These are phyloP conservation scores for Niebla homalea DNA, from an alignment of 495 filamentous ascomycete genomes.

Conservation along the genomic window DNA sequence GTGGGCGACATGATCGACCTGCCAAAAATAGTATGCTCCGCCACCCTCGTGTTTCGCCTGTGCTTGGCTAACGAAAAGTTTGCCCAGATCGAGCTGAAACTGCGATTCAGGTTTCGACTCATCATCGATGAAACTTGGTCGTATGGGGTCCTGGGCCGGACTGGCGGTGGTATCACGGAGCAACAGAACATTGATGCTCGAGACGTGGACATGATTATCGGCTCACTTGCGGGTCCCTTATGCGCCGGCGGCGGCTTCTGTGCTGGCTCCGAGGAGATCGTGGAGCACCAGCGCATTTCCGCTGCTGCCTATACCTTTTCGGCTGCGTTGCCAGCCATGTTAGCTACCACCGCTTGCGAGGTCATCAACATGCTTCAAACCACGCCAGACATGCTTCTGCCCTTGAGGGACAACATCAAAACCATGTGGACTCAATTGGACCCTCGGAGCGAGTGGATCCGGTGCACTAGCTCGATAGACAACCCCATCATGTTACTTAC, in stretches of 20 bases:
- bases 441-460: conserved; percentile 84
- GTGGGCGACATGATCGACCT: conserved; percentile 76
- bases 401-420: conserved; percentile 69
- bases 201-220: conserved; percentile 90
- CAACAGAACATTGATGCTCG: conserved; percentile 87
- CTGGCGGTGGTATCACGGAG: conserved; percentile 83
- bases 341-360: conserved; percentile 89
- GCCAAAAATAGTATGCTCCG: conserved; percentile 58
- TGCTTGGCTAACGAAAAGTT: too few species aligned
- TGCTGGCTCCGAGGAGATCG: conserved; percentile 73
- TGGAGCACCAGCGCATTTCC: conserved; percentile 89
- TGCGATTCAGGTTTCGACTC: conserved; percentile 91
- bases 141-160: conserved; percentile 84
- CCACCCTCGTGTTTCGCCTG: neutral
- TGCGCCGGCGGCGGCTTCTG: conserved; percentile 94
- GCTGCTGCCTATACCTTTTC: conserved; percentile 87
- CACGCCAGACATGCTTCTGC: conserved; percentile 60
- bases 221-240: conserved; percentile 77
- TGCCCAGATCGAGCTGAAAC: conserved; percentile 68
- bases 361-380: conserved; percentile 72
- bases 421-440: conserved; percentile 78
- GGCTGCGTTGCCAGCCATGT: conserved; percentile 82
- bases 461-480: conserved; percentile 65
- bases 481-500: conserved; percentile 78
- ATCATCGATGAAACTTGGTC: conserved; percentile 96